Percentiles rank a stretch among this genome's conserved stretches.
phyloP scores from a whole-genome alignment of 306 rosid genomes.

The Trichosanthes truncata region DNA sequence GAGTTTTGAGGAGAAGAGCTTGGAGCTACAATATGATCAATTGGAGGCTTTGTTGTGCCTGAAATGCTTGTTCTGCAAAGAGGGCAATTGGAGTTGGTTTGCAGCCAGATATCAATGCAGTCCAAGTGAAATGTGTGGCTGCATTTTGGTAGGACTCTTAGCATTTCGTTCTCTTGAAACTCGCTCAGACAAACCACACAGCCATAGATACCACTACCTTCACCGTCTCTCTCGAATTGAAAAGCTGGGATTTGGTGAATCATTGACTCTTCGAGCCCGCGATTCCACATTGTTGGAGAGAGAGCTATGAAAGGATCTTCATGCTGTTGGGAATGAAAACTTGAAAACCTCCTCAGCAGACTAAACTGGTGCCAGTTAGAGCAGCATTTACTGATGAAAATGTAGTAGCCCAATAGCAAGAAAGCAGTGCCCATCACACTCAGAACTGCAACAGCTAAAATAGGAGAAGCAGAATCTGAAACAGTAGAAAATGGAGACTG shows the following conservation, averaged over 20 bases:
- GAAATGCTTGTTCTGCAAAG: slow-evolving; percentile 90
- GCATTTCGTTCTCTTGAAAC: slow-evolving; percentile 60
- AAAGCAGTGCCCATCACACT: slow-evolving; percentile 42
- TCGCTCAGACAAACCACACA: slow-evolving; percentile 76
- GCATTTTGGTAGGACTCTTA: slow-evolving; percentile 77
- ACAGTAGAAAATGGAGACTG: slow-evolving; percentile 17
- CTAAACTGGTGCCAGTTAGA: slow-evolving; percentile 32
- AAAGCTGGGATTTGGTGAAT: slow-evolving; percentile 45
- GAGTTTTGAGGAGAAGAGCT: slow-evolving; percentile 72
- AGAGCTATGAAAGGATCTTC: slow-evolving; percentile 52
- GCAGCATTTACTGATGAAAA: slow-evolving; percentile 44
- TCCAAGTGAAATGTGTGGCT: slow-evolving; percentile 79
- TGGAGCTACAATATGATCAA: slow-evolving; percentile 46
- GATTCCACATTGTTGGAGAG: slow-evolving; percentile 39
- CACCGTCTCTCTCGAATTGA: slow-evolving; percentile 30
- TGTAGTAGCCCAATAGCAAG: slow-evolving; percentile 39
- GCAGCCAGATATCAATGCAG: slow-evolving; percentile 96
- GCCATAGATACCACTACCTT: slow-evolving; percentile 20
- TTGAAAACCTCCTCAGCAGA: slow-evolving; percentile 35
- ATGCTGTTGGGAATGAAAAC: slow-evolving; percentile 17
- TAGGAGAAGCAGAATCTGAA: slow-evolving; percentile 40
- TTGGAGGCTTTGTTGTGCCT: slow-evolving; percentile 37
- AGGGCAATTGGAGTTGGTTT: slow-evolving; percentile 82
- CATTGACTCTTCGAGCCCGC: slow-evolving; percentile 45
- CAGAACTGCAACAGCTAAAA: slow-evolving; percentile 36